These are phyloP conservation scores for Ceratocystis eucalypticola DNA, from an alignment of 2,329 filamentous ascomycete species.

Conservation along the genomic window DNA sequence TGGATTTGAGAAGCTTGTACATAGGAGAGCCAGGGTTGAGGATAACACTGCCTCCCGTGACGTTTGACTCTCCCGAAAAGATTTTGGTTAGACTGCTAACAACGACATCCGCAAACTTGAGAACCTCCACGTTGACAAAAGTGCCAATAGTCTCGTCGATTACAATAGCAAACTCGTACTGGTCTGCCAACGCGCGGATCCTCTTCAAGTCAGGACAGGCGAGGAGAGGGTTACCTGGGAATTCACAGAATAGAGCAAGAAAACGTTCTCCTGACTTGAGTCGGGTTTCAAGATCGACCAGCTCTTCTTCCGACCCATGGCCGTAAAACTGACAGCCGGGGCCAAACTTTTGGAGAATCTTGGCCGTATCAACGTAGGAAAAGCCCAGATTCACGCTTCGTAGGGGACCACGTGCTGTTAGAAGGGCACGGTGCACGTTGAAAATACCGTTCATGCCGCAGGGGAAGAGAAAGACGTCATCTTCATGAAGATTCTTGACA, in stretches of 20 bases:
- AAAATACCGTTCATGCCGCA: conserved; percentile 94
- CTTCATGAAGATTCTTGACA: conserved; percentile 56
- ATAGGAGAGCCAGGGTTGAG: conserved; percentile 53
- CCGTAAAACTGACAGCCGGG: conserved; percentile 84
- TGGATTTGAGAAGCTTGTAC: conserved; percentile 54
- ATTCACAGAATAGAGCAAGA: conserved; percentile 82
- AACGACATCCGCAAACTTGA: conserved; percentile 78
- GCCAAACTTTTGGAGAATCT: conserved; percentile 88
- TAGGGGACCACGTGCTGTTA: conserved; percentile 46
- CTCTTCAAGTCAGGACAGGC: conserved; percentile 69
- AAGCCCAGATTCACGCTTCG: conserved; percentile 93
- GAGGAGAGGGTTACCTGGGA: conserved; percentile 82
- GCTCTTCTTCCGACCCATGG: conserved; percentile 57
- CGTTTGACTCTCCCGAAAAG: conserved; percentile 94
- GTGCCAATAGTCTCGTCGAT: conserved; percentile 96
- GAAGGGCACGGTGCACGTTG: conserved; percentile 63
- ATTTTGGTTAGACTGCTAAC: conserved; percentile 94
- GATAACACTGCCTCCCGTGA: conserved; percentile 77
- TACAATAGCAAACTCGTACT: conserved; percentile 77
- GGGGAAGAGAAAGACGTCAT: conserved; percentile 80
- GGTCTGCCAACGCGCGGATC: conserved; percentile 67
- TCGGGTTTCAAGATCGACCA: conserved; percentile 68
- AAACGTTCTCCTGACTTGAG: conserved; percentile 61
- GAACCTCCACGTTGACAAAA: conserved; percentile 87
- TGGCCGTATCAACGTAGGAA: conserved; percentile 91